These are phyloP conservation scores for Jacaranda copaia DNA, from an alignment of 257 asterid genomes.

Conservation along the genomic window DNA sequence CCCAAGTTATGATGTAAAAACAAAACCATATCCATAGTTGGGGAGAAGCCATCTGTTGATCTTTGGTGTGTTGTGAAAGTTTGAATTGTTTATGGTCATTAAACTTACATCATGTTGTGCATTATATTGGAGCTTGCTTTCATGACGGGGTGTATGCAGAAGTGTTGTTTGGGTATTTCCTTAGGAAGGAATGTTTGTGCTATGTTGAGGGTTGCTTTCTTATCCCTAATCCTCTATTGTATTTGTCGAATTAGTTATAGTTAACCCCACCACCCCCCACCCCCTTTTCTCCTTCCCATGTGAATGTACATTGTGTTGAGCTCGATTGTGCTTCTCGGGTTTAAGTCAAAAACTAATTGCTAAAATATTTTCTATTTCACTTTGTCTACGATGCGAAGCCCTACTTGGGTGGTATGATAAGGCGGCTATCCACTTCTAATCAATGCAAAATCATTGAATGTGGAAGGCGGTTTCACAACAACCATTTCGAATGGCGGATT, in stretches of 20 bases:
- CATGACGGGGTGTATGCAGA: conserved; percentile 40
- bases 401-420: too few relatives aligned
- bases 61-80: conserved; percentile 35
- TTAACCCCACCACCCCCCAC: conserved; percentile 4
- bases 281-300: background rate
- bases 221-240: conserved; percentile 45
- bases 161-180: conserved; percentile 40
- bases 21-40: background rate
- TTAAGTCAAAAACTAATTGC: conserved; percentile 15
- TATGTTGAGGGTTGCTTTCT: conserved; percentile 42
- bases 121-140: conserved; percentile 40
- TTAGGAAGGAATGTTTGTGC: conserved; percentile 46
- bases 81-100: conserved; percentile 44
- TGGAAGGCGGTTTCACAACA: too few relatives aligned
- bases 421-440: too few relatives aligned
- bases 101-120: conserved; percentile 39
- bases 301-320: conserved; percentile 37
- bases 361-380: conserved; percentile 8
- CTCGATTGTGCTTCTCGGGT: conserved; percentile 13
- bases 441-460: too few relatives aligned
- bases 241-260: conserved; percentile 51
- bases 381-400: conserved; percentile 24
- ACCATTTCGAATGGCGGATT: too few relatives aligned
- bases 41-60: background rate
- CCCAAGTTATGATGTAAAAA: conserved; percentile 39